Evolutionary conservation across 1,139 yeast species (phyloP).

Genomic region (Blastobotrys niveus): DNA sequence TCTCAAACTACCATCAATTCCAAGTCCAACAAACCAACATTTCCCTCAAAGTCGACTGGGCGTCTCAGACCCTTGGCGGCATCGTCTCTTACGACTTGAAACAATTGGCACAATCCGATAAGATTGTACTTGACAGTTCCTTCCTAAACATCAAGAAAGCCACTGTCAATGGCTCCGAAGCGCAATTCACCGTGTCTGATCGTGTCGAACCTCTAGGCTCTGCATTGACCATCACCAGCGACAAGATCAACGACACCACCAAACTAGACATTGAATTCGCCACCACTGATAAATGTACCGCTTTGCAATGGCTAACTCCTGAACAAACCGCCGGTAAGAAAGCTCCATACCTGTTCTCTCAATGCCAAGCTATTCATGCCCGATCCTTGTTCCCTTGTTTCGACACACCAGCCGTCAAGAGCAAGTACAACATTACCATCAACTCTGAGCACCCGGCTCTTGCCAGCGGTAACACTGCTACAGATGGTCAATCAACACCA

Average conservation of each 20-base stretch:
- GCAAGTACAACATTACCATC: conserved; percentile 55
- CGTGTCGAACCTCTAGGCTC: conserved; percentile 66
- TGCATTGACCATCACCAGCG: conserved; percentile 42
- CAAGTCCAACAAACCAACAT: conserved; percentile 48
- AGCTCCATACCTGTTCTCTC: conserved; percentile 77
- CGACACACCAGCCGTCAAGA: conserved; percentile 82
- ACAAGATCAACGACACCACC: conserved; percentile 17
- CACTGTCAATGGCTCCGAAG: conserved; percentile 39
- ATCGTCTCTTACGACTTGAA: conserved; percentile 46
- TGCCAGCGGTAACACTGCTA: conserved; percentile 57
- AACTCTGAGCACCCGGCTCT: conserved; percentile 62
- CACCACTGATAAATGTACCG: conserved; percentile 75
- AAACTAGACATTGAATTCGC: conserved; percentile 46
- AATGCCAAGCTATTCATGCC: conserved; percentile 88
- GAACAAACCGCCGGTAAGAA: conserved; percentile 72
- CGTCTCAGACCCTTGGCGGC: conserved; percentile 49
- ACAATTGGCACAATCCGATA: conserved; percentile 25
- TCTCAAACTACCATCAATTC: conserved; percentile 61
- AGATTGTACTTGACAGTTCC: conserved; percentile 63
- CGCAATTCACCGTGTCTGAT: conserved; percentile 40
- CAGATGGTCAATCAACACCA: conserved; percentile 14
- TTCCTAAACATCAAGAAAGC: conserved; percentile 48
- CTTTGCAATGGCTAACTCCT: conserved; percentile 76
- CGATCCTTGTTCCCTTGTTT: conserved; percentile 84
- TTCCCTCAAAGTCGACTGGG: conserved; percentile 53